These are phyloP conservation scores for Fusarium redolens DNA, from an alignment of 2,329 filamentous ascomycete genomes.

Conservation along the genomic window DNA sequence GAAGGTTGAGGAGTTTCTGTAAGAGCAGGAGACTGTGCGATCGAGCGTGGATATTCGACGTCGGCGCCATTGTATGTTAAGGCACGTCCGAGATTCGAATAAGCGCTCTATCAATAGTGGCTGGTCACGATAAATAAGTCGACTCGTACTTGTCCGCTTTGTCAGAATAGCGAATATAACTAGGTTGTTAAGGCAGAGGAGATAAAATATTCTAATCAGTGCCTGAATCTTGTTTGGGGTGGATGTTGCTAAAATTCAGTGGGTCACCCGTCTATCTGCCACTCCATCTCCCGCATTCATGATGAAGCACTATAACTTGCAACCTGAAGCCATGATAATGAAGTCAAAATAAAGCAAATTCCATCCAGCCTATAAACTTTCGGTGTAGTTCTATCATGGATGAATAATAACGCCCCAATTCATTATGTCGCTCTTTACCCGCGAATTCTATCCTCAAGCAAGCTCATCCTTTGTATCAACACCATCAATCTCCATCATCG, in stretches of 20 bases:
- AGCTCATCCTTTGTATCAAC: slow-evolving; percentile 12
- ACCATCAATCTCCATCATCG: slow-evolving; percentile 27
- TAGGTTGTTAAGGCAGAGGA: neutral
- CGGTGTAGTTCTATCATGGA: neutral
- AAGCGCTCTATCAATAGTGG: neutral
- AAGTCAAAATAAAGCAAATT: neutral
- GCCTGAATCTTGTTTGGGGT: slow-evolving; percentile 19
- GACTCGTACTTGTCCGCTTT: neutral
- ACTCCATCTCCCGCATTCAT: neutral
- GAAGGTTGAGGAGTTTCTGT: slow-evolving; percentile 81
- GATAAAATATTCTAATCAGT: slow-evolving; percentile 7
- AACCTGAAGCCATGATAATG: neutral
- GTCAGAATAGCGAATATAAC: neutral
- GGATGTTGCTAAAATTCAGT: slow-evolving; percentile 36
- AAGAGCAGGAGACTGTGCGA: slow-evolving; percentile 88
- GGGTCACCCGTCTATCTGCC: slow-evolving; percentile 15
- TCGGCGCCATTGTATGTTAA: slow-evolving; percentile 61
- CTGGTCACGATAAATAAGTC: too few relatives aligned
- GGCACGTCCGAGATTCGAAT: neutral
- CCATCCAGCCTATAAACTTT: neutral
- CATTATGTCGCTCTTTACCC: neutral
- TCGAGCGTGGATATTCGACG: slow-evolving; percentile 73
- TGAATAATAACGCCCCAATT: neutral
- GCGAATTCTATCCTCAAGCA: neutral
- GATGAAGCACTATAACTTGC: neutral